Evolutionary conservation across 352 stramenopile genomes (phyloP).

Genomic region (Pythium aquatile): DNA sequence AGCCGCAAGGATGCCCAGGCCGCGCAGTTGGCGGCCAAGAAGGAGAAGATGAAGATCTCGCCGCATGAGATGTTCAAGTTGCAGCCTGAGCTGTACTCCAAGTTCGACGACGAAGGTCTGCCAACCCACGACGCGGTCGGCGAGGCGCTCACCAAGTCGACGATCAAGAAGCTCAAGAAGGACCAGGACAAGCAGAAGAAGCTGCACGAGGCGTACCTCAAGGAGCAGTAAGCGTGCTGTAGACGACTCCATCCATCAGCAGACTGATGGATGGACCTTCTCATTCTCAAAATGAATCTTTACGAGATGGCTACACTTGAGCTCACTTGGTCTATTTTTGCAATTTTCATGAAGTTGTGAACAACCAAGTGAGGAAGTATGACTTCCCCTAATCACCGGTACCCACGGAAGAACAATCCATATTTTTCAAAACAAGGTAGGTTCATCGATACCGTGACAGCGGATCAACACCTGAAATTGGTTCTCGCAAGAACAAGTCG

Average conservation of each 20-base stretch:
- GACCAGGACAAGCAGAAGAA: conserved; percentile 89
- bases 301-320: neutral
- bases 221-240: conserved; percentile 25
- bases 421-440: neutral
- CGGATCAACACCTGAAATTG: neutral
- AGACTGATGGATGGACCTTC: neutral
- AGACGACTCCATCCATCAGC: neutral
- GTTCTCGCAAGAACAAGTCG: neutral
- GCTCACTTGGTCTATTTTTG: neutral
- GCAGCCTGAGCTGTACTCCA: conserved; percentile 65
- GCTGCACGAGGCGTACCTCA: conserved; percentile 66
- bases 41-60: conserved; percentile 91
- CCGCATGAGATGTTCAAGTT: conserved; percentile 80
- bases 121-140: conserved; percentile 73
- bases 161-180: conserved; percentile 88
- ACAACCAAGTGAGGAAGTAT: neutral
- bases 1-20: conserved; percentile 85
- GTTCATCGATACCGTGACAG: neutral
- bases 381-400: neutral
- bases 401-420: neutral
- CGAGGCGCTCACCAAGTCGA: conserved; percentile 69
- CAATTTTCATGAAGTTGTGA: neutral
- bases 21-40: conserved; percentile 87
- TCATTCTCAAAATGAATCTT: neutral
- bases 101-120: conserved; percentile 67